Evolutionary conservation across 805 yeast genomes (phyloP).

Genomic region (Saccharomycopsis schoenii): DNA sequence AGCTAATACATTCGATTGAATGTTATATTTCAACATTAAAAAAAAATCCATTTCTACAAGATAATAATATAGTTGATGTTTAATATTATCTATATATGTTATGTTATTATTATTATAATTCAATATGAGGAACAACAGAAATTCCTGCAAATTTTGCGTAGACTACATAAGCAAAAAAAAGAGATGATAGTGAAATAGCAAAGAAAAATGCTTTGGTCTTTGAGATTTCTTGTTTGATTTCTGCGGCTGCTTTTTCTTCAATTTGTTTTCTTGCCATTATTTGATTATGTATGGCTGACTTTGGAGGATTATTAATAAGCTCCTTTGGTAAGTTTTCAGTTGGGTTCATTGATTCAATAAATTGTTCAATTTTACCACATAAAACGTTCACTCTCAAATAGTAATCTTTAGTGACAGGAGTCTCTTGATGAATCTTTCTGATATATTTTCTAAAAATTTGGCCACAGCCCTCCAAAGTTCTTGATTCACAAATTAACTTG

Average conservation of each 20-base stretch:
- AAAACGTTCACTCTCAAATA: constrained; percentile 73
- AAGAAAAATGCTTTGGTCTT: not conserved
- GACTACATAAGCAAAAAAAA: not conserved
- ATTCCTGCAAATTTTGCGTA: not conserved
- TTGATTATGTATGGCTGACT: constrained; percentile 29
- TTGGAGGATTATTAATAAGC: constrained; percentile 25
- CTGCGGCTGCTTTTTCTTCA: constrained; percentile 23
- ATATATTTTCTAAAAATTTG: constrained; percentile 68
- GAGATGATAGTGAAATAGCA: not conserved
- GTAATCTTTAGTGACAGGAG: constrained; percentile 76
- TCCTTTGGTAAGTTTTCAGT: constrained; percentile 39
- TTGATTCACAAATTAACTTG: constrained; percentile 58
- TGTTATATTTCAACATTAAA: too few species aligned
- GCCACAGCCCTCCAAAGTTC: constrained; percentile 67
- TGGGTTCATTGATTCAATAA: constrained; percentile 70
- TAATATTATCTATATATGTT: too few species aligned
- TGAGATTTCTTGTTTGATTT: not conserved
- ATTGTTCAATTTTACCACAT: constrained; percentile 85
- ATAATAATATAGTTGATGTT: too few species aligned
- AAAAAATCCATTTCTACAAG: too few species aligned
- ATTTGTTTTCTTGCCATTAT: constrained; percentile 34
- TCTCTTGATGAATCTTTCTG: constrained; percentile 66
- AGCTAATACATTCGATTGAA: not conserved
- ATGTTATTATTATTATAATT: not conserved
- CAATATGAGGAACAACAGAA: not conserved